phyloP scores from a whole-genome alignment of 2,329 filamentous ascomycete genomes.

The Monilinia laxa region DNA sequence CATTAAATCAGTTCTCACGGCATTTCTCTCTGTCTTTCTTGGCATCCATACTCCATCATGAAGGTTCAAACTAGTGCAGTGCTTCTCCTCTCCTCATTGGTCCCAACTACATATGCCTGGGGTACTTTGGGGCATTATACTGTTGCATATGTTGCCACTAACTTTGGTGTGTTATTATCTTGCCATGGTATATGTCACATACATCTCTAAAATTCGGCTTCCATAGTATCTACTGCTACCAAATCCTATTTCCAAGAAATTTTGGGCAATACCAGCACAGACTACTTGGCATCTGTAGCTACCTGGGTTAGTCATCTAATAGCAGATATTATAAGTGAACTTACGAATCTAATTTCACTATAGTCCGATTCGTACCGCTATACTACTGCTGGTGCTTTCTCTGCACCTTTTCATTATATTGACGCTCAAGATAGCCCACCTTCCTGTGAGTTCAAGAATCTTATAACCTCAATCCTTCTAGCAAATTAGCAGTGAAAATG shows the following conservation, averaged over 20 bases:
- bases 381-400: constrained; percentile 61
- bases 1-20: neutral
- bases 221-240: constrained; percentile 52
- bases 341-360: neutral
- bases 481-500: neutral
- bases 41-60: constrained; percentile 17
- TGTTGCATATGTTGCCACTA: constrained; percentile 61
- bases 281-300: constrained; percentile 62
- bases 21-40: constrained; percentile 1
- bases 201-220: neutral
- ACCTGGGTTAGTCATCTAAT: constrained; percentile 49
- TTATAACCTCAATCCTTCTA: neutral
- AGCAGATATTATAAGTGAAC: neutral
- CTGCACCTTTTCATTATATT: constrained; percentile 65
- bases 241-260: constrained; percentile 58
- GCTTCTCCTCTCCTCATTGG: constrained; percentile 27
- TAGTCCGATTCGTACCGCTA: constrained; percentile 59
- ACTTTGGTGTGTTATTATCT: constrained; percentile 44
- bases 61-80: constrained; percentile 19
- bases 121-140: constrained; percentile 62
- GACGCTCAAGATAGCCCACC: constrained; percentile 65
- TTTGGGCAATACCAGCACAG: constrained; percentile 53
- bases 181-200: neutral
- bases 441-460: constrained; percentile 29
- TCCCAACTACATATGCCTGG: constrained; percentile 33